Base-by-base conservation (phyloP, 345 rosid genomes). In the Gossypium anomalum region DNA sequence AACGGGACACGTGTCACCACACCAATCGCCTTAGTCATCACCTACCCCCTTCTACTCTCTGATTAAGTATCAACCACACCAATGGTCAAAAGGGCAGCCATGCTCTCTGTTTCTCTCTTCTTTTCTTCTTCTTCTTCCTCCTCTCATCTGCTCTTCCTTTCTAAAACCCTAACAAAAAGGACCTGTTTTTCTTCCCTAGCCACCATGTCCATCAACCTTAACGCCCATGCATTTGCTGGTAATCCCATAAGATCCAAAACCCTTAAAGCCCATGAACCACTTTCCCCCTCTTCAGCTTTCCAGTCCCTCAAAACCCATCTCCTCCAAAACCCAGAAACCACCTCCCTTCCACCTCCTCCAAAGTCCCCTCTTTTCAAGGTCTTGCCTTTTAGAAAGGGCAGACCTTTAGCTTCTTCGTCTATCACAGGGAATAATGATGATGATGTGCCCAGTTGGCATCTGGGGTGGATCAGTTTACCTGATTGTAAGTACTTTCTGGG, bases 221-320 rank as follows among this genome's bases (percentile, higher is more conserved):
- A 78, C 68, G 47, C 86, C 70, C 97, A 94, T 66, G 98, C 93
- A 78, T 94, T 87, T 74, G 96, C 98, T 1, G 95, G 95, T 84
- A 91, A 92, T 62, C 94, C 92, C 3, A 64, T 89, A 9, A 77
- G 76, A 52, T 79, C 85, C 76, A 87, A 73, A 77, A 89, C 92
- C 76, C 91, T 88, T 10, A 92, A 92, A 67, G 19, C 89, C 29
- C 55, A 76, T 49, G 89, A 87, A 73, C 88, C 89, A 0, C 80
- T 92, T 48, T 87, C 97, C 15, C 90, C 92, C 0, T 64, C 84
- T 48, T 82, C 84, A 1, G 92, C 98, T 58, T 84, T 86, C 11
- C 64, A 75, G 19, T 75, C 71, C 41, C 71, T 75, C 43, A 89
- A 86, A 80, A 8, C 80, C 75, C 87, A 38, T 34, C 55, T 65